These are phyloP conservation scores for Populus tremula DNA, from an alignment of 345 rosid genomes.

Conservation along the genomic window DNA sequence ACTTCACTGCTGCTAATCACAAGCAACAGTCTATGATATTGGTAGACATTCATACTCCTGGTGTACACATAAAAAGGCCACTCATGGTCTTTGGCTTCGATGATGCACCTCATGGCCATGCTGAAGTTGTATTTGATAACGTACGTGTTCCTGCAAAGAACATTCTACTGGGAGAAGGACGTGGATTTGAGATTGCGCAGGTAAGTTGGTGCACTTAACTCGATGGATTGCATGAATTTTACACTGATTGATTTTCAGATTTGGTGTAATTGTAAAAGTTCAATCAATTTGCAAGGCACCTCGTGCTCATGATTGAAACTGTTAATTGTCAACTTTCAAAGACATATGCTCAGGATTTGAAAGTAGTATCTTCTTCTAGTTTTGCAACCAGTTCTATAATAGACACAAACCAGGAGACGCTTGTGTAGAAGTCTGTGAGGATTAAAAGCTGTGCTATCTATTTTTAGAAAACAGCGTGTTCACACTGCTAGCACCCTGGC, in stretches of 20 bases:
- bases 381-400: not conserved
- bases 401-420: not conserved
- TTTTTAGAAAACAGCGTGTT: not conserved
- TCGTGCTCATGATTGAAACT: not conserved
- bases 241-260: not conserved
- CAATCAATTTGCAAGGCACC: not conserved
- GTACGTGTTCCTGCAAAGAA: conserved; percentile 78
- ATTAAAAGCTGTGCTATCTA: not conserved
- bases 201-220: conserved; percentile 32
- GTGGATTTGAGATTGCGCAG: conserved; percentile 99
- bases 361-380: not conserved
- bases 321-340: not conserved
- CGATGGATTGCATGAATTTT: not conserved
- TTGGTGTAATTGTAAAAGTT: not conserved
- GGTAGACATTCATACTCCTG: conserved; percentile 76
- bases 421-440: not conserved
- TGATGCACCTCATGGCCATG: conserved; percentile 99
- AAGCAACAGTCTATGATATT: conserved; percentile 96
- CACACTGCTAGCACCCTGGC: not conserved
- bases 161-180: conserved; percentile 91
- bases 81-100: conserved; percentile 87
- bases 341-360: not conserved
- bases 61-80: conserved; percentile 72
- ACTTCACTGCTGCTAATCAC: conserved; percentile 72
- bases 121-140: conserved; percentile 74